Percentiles rank a stretch among this genome's conserved stretches.
Evolutionary conservation across 805 yeast species (phyloP).

Genomic region (Kodamaea restingae): DNA sequence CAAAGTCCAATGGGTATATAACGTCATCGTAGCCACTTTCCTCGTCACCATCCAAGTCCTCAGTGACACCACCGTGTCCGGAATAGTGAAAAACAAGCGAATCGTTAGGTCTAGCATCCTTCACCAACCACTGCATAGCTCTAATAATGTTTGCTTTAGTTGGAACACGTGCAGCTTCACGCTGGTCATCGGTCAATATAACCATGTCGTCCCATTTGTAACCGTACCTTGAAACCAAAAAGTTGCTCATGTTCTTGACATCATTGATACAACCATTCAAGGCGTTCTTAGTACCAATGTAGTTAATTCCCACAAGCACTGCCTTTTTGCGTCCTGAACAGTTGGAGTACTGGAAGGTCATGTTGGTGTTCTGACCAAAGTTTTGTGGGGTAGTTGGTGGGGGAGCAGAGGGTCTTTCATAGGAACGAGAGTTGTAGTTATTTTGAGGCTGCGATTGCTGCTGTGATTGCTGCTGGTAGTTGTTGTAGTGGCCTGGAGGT

Average conservation of each 20-base stretch:
- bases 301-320: constrained; percentile 34
- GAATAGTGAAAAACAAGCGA: constrained; percentile 38
- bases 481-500: constrained; percentile 4
- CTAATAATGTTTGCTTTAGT: constrained; percentile 30
- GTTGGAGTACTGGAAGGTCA: constrained; percentile 38
- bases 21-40: constrained; percentile 35
- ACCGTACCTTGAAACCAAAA: constrained; percentile 28
- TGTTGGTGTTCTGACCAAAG: constrained; percentile 32
- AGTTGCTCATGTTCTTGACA: constrained; percentile 34
- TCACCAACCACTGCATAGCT: constrained; percentile 40
- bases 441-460: background rate
- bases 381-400: constrained; percentile 35
- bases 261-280: constrained; percentile 38
- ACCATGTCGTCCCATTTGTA: constrained; percentile 37
- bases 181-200: constrained; percentile 36
- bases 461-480: background rate
- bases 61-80: constrained; percentile 39
- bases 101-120: constrained; percentile 36
- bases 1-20: constrained; percentile 36
- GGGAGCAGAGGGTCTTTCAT: constrained; percentile 12
- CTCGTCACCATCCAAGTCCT: constrained; percentile 36
- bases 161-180: constrained; percentile 28
- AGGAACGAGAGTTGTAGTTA: constrained; percentile 1
- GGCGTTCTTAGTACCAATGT: constrained; percentile 27
- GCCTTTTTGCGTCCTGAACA: constrained; percentile 37